phyloP scores from a whole-genome alignment of 2,329 filamentous ascomycete species.

The Elsinoe perseae region DNA sequence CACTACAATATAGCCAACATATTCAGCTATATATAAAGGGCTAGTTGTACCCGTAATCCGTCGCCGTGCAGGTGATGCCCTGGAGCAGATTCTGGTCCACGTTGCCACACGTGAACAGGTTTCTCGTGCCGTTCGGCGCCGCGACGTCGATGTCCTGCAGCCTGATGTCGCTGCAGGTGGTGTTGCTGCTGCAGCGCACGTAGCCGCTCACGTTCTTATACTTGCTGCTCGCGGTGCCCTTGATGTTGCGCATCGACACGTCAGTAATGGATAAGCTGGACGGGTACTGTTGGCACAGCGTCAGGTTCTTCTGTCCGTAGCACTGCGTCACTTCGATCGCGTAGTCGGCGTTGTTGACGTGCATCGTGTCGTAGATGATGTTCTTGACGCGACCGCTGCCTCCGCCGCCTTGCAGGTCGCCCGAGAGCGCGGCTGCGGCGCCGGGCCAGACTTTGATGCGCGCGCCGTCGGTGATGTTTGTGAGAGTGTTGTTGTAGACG shows the following conservation, averaged over 20 bases:
- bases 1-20: not conserved
- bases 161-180: constrained; percentile 45
- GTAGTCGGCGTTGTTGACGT: constrained; percentile 55
- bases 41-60: constrained; percentile 15
- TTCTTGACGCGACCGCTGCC: constrained; percentile 56
- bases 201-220: constrained; percentile 37
- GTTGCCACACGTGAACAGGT: constrained; percentile 27
- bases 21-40: not conserved
- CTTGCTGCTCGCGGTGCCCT: constrained; percentile 45
- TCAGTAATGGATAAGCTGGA: constrained; percentile 50
- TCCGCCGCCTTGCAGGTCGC: constrained; percentile 58
- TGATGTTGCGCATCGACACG: constrained; percentile 50
- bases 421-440: constrained; percentile 46
- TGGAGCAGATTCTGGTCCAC: constrained; percentile 27
- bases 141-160: constrained; percentile 25
- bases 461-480: constrained; percentile 50
- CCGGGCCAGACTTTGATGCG: constrained; percentile 70
- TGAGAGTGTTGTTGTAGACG: constrained; percentile 31
- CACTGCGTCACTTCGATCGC: constrained; percentile 59
- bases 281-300: constrained; percentile 53
- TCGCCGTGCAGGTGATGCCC: constrained; percentile 26
- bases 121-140: constrained; percentile 23
- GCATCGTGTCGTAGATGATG: constrained; percentile 58
- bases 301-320: constrained; percentile 55
- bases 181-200: constrained; percentile 38